Conservation (phyloP, 225 moss, liverwort and hornwort species). For the Polytrichum commune region DNA sequence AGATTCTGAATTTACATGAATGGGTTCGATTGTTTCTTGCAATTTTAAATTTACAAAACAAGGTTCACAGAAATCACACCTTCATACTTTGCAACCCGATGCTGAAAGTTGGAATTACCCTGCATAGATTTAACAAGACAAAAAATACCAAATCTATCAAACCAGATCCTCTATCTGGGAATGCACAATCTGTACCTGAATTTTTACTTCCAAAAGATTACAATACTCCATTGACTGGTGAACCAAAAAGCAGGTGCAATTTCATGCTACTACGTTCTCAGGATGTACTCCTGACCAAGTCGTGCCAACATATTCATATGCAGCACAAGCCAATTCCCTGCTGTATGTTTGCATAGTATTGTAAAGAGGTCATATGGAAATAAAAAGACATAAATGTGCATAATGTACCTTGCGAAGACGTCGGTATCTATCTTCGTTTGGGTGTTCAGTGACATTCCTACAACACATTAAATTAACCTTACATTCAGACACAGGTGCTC, state of each 20-base stretch:
- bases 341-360: no score
- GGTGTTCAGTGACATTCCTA: constrained; percentile 51
- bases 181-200: no score
- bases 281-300: no score
- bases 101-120: constrained; percentile 43
- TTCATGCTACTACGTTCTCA: no score
- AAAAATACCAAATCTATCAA: constrained; percentile 9
- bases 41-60: no score
- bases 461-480: neutral
- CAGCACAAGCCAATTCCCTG: no score
- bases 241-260: neutral
- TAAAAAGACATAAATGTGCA: no score
- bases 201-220: neutral
- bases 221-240: neutral
- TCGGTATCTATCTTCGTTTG: constrained; percentile 43
- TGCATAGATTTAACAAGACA: constrained; percentile 26
- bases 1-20: no score
- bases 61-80: constrained; percentile 31
- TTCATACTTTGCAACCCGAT: constrained; percentile 43
- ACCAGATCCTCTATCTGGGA: neutral
- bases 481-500: no score
- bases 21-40: no score
- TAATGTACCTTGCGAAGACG: constrained; percentile 46
- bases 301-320: no score
- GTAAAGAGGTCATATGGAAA: no score